phyloP scores from a whole-genome alignment of 1,284 basidiomycete species.

The Pyrrhoderma lamaoense region DNA sequence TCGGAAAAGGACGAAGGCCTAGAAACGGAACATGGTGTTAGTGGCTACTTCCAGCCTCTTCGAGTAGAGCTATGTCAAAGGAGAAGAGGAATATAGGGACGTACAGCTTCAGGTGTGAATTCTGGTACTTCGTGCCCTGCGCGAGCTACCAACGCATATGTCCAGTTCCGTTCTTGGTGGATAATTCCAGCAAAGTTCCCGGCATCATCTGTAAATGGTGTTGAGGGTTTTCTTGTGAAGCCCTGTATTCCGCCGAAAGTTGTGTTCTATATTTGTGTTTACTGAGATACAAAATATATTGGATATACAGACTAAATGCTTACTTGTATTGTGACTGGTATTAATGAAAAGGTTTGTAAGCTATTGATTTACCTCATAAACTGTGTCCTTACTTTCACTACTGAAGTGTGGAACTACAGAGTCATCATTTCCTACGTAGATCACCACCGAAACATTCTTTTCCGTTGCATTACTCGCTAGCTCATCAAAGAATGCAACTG shows the following conservation, averaged over 20 bases:
- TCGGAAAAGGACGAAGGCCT: slow-evolving; percentile 50
- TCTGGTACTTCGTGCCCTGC: slow-evolving; percentile 54
- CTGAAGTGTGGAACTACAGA: slow-evolving; percentile 56
- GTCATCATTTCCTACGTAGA: slow-evolving; percentile 66
- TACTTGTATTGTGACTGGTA: slow-evolving; percentile 56
- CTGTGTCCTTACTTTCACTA: slow-evolving; percentile 45
- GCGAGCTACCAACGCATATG: slow-evolving; percentile 49
- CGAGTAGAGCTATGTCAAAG: not conserved
- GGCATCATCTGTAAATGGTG: slow-evolving; percentile 53
- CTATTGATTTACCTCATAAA: not conserved
- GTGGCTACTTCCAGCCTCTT: not conserved
- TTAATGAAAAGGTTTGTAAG: slow-evolving; percentile 13
- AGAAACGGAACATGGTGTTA: not conserved
- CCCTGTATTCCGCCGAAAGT: slow-evolving; percentile 70
- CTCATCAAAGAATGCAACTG: slow-evolving; percentile 56
- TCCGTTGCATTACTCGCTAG: slow-evolving; percentile 54
- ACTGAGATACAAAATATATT: not conserved
- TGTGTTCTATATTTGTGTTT: slow-evolving; percentile 44
- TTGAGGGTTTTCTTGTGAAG: slow-evolving; percentile 58
- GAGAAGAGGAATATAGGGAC: slow-evolving; percentile 21
- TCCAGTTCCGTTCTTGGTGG: slow-evolving; percentile 65
- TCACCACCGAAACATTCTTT: slow-evolving; percentile 42
- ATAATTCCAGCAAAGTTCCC: slow-evolving; percentile 58
- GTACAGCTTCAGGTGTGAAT: slow-evolving; percentile 43
- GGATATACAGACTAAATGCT: slow-evolving; percentile 8